Conservation (phyloP, 1,139 yeast genomes). For the Saccharomyces hybrid region DNA sequence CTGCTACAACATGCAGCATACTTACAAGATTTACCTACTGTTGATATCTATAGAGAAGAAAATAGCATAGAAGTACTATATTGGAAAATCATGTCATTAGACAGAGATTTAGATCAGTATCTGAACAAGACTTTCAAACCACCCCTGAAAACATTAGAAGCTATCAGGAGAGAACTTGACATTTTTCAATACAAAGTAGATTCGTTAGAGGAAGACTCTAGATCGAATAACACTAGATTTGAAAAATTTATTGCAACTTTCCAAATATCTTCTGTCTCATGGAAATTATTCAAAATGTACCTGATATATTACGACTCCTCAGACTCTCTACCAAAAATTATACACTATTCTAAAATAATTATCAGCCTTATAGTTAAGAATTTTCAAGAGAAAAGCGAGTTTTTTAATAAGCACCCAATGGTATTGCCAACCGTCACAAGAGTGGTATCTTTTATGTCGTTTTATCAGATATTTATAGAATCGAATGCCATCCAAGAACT, state of each 20-base stretch:
- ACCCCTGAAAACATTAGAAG: conserved; percentile 26
- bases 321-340: conserved; percentile 14
- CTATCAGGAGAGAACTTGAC: conserved; percentile 21
- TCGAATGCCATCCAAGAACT: conserved; percentile 17
- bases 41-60: conserved; percentile 25
- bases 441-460: conserved; percentile 21
- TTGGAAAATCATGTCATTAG: conserved; percentile 29
- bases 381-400: conserved; percentile 8
- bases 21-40: conserved; percentile 19
- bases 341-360: conserved; percentile 16
- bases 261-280: conserved; percentile 16
- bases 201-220: conserved; percentile 8
- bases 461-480: conserved; percentile 19
- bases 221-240: conserved; percentile 17
- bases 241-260: conserved; percentile 22
- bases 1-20: conserved; percentile 26
- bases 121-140: conserved; percentile 18
- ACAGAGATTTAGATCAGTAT: conserved; percentile 27
- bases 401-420: conserved; percentile 24
- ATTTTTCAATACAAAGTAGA: conserved; percentile 15
- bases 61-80: conserved; percentile 24
- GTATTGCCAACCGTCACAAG: conserved; percentile 18
- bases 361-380: conserved; percentile 20
- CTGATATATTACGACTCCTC: conserved; percentile 20
- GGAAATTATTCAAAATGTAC: conserved; percentile 25